Percentiles rank a stretch among this genome's conserved stretches.
Evolutionary conservation across 2,329 filamentous ascomycete species (phyloP).

Genomic region (Aspergillus amoenus): DNA sequence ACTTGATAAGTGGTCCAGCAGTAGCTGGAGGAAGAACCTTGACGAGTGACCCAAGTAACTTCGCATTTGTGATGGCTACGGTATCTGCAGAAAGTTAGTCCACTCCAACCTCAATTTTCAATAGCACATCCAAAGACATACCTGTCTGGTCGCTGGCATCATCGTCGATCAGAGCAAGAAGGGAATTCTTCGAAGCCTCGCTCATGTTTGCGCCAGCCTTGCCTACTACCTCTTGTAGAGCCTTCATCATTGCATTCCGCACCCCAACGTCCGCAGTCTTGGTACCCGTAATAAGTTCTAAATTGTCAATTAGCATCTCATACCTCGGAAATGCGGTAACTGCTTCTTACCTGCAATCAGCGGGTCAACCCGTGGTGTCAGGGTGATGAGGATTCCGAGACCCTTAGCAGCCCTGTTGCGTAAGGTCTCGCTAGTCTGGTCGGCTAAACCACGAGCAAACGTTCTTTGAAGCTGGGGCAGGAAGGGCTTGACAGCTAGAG

Average conservation of each 20-base stretch:
- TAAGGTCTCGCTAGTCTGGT: constrained; percentile 85
- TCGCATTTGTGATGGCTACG: constrained; percentile 87
- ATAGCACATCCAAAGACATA: constrained; percentile 26
- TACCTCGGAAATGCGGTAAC: not conserved
- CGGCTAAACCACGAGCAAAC: constrained; percentile 92
- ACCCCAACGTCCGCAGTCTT: constrained; percentile 87
- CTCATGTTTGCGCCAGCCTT: constrained; percentile 95
- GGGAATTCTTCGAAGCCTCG: constrained; percentile 80
- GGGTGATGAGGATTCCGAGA: constrained; percentile 88
- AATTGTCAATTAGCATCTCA: constrained; percentile 19
- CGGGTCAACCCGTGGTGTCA: constrained; percentile 93
- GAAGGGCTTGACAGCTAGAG: constrained; percentile 92
- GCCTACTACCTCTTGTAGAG: constrained; percentile 91
- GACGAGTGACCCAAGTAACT: constrained; percentile 83
- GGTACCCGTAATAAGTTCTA: constrained; percentile 89
- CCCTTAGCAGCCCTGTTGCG: constrained; percentile 89
- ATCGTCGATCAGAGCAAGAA: constrained; percentile 83
- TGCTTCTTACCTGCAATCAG: constrained; percentile 62
- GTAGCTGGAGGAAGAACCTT: constrained; percentile 77
- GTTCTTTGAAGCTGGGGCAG: constrained; percentile 93
- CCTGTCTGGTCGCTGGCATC: constrained; percentile 74
- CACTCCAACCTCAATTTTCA: not conserved
- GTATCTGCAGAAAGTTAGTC: constrained; percentile 44
- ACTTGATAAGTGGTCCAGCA: constrained; percentile 61
- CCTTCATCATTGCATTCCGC: constrained; percentile 93